Base-by-base conservation (phyloP, 768 basidiomycete species). In the Chalciporus chontae region DNA sequence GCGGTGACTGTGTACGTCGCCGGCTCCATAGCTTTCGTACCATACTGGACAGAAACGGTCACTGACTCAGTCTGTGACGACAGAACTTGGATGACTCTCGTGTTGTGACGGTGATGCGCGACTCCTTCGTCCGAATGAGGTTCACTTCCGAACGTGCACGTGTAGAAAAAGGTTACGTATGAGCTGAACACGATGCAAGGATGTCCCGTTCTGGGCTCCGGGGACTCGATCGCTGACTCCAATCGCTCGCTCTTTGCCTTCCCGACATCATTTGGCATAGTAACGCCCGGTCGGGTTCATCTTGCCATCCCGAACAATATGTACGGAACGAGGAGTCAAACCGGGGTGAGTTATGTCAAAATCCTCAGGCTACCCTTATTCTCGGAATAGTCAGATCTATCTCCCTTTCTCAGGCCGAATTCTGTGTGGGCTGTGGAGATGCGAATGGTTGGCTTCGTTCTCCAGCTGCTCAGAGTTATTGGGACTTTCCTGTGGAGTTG, bases 131-230 rank as follows among this genome's bases (percentile, higher is more conserved):
- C 50, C 47, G 47, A 63, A 51, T 52, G 50, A 23, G 48, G 49
- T 46, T 53, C 55, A 63, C 60, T 57, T 65, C 58, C 57, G 56
- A 45, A 51, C 17, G 37, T 53, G 21, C 64, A 67, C 65, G 62
- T 67, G 60, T 54, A 40, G 45, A 46, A 38, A 48, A 44, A 51
- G 40, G 21, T 65, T 66, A 66, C 64, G 64, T 66, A 50, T 47
- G 23, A 26, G 42, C 37, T 52, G 50, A 38, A 42, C 64, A 65
- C 56, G 63, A 46, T 59, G 64, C 53, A 32, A 51, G 52, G 44
- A 49, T 47, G 34, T 39, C 63, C 50, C 40, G 43, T 61, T 61
- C 57, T 65, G 56, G 62, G 44, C 52, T 51, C 8, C 61, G 56
- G 62, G 26, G 50, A 59, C 52, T 51, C 61, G 57, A 64, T 64